A percentile compares a stretch with the other conserved stretches of the same genome.
Conservation (phyloP, 495 filamentous ascomycete species). For the Hyaloscypha finlandica region DNA sequence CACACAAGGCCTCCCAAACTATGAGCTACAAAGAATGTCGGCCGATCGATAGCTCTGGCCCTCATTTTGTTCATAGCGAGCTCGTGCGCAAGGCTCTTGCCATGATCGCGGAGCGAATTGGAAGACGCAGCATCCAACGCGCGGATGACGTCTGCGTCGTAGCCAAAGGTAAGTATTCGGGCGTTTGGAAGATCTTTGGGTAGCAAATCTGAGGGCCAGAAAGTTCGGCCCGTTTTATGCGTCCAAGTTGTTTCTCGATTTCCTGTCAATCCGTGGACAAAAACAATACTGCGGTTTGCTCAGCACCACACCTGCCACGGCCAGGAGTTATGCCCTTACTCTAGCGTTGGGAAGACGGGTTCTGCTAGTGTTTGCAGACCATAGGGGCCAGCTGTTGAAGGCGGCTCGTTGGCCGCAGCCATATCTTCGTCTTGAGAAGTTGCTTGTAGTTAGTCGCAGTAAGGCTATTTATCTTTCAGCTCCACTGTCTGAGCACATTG, state of each 20-base stretch:
- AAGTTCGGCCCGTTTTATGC: neutral
- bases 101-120: conserved; percentile 32
- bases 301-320: too few relatives aligned
- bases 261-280: conserved; percentile 40
- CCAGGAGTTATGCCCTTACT: too few relatives aligned
- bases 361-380: too few relatives aligned
- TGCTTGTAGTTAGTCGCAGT: too few relatives aligned
- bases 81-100: conserved; percentile 21
- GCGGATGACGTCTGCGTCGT: conserved; percentile 34
- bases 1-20: conserved; percentile 3
- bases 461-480: too few relatives aligned
- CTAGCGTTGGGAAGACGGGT: too few relatives aligned
- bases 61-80: too few relatives aligned
- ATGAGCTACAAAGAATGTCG: conserved; percentile 4
- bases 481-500: too few relatives aligned
- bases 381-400: too few relatives aligned
- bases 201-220: conserved; percentile 29
- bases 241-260: conserved; percentile 34
- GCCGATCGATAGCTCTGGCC: conserved; percentile 1
- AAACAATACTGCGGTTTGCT: conserved; percentile 29
- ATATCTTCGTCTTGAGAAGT: too few relatives aligned
- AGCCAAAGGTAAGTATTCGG: conserved; percentile 36
- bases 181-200: conserved; percentile 28
- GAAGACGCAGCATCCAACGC: conserved; percentile 28
- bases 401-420: too few relatives aligned